Evolutionary conservation across 176 grass and related monocot genomes (phyloP), one percentile per base, ranked within the genome.

Genomic region (Areca catechu): DNA sequence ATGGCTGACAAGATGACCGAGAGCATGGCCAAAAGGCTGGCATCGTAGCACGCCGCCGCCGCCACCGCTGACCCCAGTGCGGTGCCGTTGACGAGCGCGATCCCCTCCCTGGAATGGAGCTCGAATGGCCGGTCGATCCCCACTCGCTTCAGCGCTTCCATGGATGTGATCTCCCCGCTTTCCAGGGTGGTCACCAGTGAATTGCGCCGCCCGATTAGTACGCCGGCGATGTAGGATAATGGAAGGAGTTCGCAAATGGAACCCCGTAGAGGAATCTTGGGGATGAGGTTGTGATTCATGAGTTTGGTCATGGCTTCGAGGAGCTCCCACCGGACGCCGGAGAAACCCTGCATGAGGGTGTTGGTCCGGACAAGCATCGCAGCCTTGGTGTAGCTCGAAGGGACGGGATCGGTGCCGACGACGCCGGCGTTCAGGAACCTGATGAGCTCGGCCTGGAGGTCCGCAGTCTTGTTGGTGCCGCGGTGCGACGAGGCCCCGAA

Each of bases 271-370:
- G 66, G 66, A 7, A 68, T 25, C 52, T 68, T 68, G n/a, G 66
- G 66, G 28, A 68, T 56, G 1, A 68, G 52, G n/a, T 68, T 68
- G 19, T 34, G 12, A 14, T 68, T 56, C n/a, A 68, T 56, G 14
- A 68, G 66, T 18, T 68, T 68, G 52, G 29, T 21, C 18, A 68
- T 68, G 18, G 66, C 66, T 53, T 68, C 66, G 10, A 68, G 66
- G 9, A 68, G 25, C 66, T 68, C 66, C 66, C 66, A 68, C 12
- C 66, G 53, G 66, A 68, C 56, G 19, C 66, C 66, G 66, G 66
- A 68, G 52, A 57, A 68, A 1, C 66, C 66, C 53, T 68, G 66
- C 66, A 68, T 68, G 14, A 68, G 53, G 19, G 66, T 68, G 51
- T 68, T 68, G n/a, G 66, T 24, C 19, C 66, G 20, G 5, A 69